Conservation (phyloP, 2,329 filamentous ascomycete genomes). For the Colletotrichum simmondsii region DNA sequence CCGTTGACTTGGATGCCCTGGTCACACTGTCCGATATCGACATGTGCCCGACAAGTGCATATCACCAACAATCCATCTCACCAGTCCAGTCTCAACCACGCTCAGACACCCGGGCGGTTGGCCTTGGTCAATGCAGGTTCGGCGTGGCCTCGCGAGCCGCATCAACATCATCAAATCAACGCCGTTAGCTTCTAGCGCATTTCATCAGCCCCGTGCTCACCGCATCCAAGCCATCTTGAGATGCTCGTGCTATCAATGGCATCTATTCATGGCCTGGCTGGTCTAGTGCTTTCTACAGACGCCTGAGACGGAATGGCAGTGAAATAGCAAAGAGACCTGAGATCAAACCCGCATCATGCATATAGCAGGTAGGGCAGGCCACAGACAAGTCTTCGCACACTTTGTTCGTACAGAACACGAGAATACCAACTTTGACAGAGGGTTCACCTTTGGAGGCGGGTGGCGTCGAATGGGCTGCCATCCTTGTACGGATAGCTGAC, state of each 20-base stretch:
- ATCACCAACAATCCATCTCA: background rate
- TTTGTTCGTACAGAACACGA: background rate
- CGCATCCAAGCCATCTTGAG: constrained; percentile 8
- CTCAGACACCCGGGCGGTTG: background rate
- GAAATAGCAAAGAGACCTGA: background rate
- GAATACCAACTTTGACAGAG: background rate
- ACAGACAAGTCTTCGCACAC: background rate
- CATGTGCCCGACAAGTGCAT: constrained; percentile 29
- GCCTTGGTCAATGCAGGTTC: constrained; percentile 3
- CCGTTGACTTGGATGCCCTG: constrained; percentile 10
- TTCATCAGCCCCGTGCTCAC: constrained; percentile 1
- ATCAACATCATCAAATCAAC: constrained; percentile 4
- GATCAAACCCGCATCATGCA: constrained; percentile 9
- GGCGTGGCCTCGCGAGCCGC: constrained; percentile 17
- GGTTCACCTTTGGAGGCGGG: background rate
- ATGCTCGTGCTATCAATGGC: constrained; percentile 6
- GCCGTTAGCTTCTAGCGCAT: background rate
- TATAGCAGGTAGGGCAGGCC: background rate
- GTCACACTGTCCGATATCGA: constrained; percentile 14
- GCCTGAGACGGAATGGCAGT: background rate
- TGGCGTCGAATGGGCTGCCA: constrained; percentile 12
- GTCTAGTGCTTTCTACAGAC: constrained; percentile 4
- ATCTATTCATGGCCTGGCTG: background rate
- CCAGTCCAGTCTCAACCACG: background rate
- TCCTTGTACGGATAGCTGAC: constrained; percentile 6